Percentiles rank a stretch among this genome's conserved stretches.
Conservation (phyloP, 148 eudicot genomes). For the Hydrangea macrophylla region DNA sequence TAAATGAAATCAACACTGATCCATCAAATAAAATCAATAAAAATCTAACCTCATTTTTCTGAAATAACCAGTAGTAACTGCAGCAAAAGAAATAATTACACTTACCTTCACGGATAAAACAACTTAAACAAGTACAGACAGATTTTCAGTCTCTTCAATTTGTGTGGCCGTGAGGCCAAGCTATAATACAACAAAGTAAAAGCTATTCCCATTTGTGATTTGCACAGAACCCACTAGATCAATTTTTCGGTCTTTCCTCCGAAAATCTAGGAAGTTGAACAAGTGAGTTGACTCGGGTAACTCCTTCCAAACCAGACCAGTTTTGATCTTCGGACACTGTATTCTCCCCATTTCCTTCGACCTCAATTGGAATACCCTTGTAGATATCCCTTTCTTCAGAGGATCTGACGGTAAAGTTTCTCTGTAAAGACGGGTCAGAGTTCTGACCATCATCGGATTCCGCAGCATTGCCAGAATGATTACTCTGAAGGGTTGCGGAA, state of each 20-base stretch:
- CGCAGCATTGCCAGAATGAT: conserved; percentile 54
- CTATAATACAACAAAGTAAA: conserved; percentile 4
- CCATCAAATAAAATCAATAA: too few species aligned
- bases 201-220: neutral
- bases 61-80: too few species aligned
- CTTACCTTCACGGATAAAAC: neutral
- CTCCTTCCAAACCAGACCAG: conserved; percentile 97
- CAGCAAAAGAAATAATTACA: neutral
- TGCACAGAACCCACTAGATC: neutral
- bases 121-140: neutral
- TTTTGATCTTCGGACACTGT: conserved; percentile 52
- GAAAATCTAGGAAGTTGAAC: conserved; percentile 99
- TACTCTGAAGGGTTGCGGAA: conserved; percentile 70
- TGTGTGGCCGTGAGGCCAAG: conserved; percentile 10
- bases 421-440: conserved; percentile 73
- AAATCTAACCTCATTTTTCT: too few species aligned
- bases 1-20: too few species aligned
- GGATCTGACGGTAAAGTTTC: conserved; percentile 76
- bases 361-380: conserved; percentile 37
- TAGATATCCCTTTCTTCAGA: conserved; percentile 51
- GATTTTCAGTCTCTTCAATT: conserved; percentile 5
- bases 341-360: conserved; percentile 32
- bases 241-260: conserved; percentile 52
- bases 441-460: conserved; percentile 82
- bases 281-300: conserved; percentile 89